Conservation (phyloP, 177 flowering plant genomes). For the Telopea speciosissima region DNA sequence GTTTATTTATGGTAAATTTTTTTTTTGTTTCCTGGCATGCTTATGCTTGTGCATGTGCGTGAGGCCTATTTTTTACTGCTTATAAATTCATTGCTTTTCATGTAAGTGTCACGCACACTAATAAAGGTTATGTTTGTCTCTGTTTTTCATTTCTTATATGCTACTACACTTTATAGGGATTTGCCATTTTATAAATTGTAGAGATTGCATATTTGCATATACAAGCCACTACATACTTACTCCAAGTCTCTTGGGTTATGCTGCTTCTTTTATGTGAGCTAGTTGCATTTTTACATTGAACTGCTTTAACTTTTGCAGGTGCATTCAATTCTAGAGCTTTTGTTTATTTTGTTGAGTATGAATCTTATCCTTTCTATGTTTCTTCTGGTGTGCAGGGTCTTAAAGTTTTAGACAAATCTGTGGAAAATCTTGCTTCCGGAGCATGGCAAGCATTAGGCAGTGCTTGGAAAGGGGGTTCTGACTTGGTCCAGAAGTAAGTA, state of each 20-base stretch:
- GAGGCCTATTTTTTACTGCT: neutral
- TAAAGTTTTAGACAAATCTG: slow-evolving; percentile 78
- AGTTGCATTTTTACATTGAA: neutral
- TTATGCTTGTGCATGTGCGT: neutral
- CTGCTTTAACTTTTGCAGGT: neutral
- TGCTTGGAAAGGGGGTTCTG: slow-evolving; percentile 80
- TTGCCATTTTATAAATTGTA: too few relatives aligned
- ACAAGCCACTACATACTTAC: neutral
- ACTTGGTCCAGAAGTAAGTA: slow-evolving; percentile 74
- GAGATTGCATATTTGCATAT: neutral
- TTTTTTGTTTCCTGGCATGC: neutral
- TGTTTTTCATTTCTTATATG: too few relatives aligned
- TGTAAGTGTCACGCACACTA: neutral
- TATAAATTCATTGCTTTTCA: neutral
- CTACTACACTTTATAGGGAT: neutral
- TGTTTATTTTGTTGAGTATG: neutral
- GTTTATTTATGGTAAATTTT: too few relatives aligned
- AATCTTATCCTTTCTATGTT: neutral
- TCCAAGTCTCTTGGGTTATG: neutral
- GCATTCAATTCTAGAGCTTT: neutral
- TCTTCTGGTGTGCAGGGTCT: slow-evolving; percentile 52
- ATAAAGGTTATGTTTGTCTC: too few relatives aligned
- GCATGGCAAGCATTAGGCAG: slow-evolving; percentile 93
- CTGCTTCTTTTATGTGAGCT: neutral
- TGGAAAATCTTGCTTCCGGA: slow-evolving; percentile 88